A percentile compares a stretch with the other conserved stretches of the same genome.
Evolutionary conservation across 2,329 filamentous ascomycete genomes (phyloP).

Genomic region (Sporothrix inflata): DNA sequence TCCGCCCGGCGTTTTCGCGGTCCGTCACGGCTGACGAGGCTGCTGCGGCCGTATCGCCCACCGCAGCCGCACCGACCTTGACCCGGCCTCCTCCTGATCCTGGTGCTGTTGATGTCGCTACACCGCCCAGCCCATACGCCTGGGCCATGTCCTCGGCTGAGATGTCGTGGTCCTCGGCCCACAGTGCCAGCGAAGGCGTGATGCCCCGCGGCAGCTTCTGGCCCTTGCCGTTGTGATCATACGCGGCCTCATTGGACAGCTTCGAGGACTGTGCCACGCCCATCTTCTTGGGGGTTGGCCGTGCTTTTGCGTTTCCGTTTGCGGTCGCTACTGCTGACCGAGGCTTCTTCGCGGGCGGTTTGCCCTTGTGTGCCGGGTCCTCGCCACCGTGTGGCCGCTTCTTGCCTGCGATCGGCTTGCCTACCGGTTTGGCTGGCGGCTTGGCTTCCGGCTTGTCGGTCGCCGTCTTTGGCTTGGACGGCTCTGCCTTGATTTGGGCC

Average conservation of each 20-base stretch:
- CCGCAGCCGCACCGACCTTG: constrained; percentile 12
- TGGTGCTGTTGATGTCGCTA: background rate
- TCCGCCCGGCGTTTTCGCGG: constrained; percentile 66
- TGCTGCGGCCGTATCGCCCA: constrained; percentile 31
- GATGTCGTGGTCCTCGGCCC: constrained; percentile 64
- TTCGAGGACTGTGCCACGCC: constrained; percentile 58
- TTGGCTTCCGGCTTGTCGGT: constrained; percentile 36
- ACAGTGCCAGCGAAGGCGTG: constrained; percentile 60
- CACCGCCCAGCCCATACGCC: constrained; percentile 61
- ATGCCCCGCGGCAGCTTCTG: constrained; percentile 36
- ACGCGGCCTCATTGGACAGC: constrained; percentile 40
- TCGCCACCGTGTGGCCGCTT: constrained; percentile 42
- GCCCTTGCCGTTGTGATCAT: constrained; percentile 36
- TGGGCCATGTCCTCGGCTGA: constrained; percentile 63
- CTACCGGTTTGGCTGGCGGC: constrained; percentile 36
- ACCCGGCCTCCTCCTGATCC: background rate
- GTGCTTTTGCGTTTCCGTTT: background rate
- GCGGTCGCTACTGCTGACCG: background rate
- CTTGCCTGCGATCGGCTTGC: constrained; percentile 40
- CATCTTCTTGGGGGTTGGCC: constrained; percentile 48
- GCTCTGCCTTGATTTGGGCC: constrained; percentile 58
- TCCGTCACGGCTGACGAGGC: constrained; percentile 47
- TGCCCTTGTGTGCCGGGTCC: constrained; percentile 39
- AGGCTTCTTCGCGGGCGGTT: constrained; percentile 32
- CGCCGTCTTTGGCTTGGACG: constrained; percentile 38